These are phyloP conservation scores for Cynanchum wilfordii DNA, from an alignment of 257 asterid species.

Conservation along the genomic window DNA sequence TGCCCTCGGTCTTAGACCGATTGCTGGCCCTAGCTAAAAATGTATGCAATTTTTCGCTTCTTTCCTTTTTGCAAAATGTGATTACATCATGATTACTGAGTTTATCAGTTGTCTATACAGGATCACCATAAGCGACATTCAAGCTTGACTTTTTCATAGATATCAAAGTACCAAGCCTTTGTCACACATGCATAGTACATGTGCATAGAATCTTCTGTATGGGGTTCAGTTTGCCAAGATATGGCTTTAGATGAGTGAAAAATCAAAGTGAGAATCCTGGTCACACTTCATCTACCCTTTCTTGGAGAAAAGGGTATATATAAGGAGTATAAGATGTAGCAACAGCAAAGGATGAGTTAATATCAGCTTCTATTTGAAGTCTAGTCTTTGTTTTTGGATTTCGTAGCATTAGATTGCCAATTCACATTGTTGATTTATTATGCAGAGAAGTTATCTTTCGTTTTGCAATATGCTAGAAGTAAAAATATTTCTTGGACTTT, in stretches of 20 bases:
- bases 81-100: background rate
- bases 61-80: background rate
- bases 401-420: background rate
- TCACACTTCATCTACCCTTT: background rate
- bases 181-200: background rate
- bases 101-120: background rate
- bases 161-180: background rate
- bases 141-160: background rate
- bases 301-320: background rate
- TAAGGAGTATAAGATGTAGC: background rate
- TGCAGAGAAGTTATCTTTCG: background rate
- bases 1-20: background rate
- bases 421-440: slow-evolving; percentile 3
- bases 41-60: background rate
- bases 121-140: background rate
- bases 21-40: background rate
- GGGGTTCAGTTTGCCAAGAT: background rate
- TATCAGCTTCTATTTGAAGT: background rate
- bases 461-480: slow-evolving; percentile 1
- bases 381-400: background rate
- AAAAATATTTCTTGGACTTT: background rate
- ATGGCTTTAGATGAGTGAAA: background rate
- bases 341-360: background rate
- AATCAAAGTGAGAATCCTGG: background rate
- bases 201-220: background rate